These are phyloP conservation scores for Eucalyptus decipiens DNA, from an alignment of 345 rosid species.

Conservation along the genomic window DNA sequence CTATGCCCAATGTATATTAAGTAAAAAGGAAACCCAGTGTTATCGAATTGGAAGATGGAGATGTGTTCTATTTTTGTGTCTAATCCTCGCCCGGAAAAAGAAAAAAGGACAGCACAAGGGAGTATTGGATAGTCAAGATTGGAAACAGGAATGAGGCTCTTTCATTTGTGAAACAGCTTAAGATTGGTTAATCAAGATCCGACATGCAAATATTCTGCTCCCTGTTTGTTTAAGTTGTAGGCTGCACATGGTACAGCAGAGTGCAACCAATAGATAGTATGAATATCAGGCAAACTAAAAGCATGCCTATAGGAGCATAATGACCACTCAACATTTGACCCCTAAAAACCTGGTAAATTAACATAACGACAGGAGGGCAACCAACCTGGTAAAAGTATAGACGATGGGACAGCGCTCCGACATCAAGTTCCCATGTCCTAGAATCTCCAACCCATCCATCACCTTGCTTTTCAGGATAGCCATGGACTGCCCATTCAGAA, in stretches of 20 bases:
- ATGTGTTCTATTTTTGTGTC: neutral
- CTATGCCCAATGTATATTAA: neutral
- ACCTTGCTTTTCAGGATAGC: conserved; percentile 34
- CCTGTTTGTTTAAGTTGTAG: neutral
- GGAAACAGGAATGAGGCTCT: neutral
- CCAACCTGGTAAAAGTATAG: conserved; percentile 40
- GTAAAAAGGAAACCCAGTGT: neutral
- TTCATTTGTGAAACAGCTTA: neutral
- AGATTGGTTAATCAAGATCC: neutral
- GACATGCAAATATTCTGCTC: neutral
- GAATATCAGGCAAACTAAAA: neutral
- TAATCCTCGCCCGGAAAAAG: neutral
- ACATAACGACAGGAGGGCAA: no score
- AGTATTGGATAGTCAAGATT: neutral
- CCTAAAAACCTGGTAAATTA: neutral
- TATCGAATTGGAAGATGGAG: neutral
- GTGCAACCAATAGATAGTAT: neutral
- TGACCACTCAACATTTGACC: neutral
- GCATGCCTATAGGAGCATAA: neutral
- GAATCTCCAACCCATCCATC: conserved; percentile 34
- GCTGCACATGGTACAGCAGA: neutral
- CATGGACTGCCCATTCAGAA: conserved; percentile 34
- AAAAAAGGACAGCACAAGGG: neutral
- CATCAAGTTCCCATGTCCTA: conserved; percentile 38
- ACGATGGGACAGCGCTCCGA: conserved; percentile 31